A percentile compares a stretch with the other conserved stretches of the same genome.
Evolutionary conservation across 2,329 filamentous ascomycete species (phyloP).

Genomic region (Penicillium sp.): DNA sequence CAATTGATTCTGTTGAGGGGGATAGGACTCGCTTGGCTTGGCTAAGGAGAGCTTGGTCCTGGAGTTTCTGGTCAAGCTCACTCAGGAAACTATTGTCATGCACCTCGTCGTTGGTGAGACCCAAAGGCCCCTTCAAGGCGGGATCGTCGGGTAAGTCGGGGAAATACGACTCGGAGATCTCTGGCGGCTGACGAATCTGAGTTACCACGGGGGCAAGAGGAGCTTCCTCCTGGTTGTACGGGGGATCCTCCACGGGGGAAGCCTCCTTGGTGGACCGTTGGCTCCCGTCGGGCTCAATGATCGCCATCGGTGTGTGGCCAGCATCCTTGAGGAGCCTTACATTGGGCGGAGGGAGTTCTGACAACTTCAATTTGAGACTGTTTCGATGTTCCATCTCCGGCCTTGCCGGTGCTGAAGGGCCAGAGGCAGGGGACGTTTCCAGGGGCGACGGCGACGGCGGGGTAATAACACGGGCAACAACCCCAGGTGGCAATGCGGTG

Average conservation of each 20-base stretch:
- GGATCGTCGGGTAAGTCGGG: constrained; percentile 43
- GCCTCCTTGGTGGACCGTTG: constrained; percentile 19
- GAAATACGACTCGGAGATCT: constrained; percentile 43
- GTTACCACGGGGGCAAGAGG: constrained; percentile 35
- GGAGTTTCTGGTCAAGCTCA: constrained; percentile 44
- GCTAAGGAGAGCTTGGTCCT: constrained; percentile 31
- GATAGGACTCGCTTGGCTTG: constrained; percentile 30
- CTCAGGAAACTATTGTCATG: constrained; percentile 43
- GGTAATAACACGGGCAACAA: constrained; percentile 45
- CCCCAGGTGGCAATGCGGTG: constrained; percentile 42
- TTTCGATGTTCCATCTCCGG: constrained; percentile 27
- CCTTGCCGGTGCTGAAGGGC: constrained; percentile 26
- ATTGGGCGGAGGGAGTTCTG: constrained; percentile 39
- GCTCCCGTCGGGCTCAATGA: constrained; percentile 37
- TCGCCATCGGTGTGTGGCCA: constrained; percentile 47
- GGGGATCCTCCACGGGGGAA: constrained; percentile 22
- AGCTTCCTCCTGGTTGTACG: constrained; percentile 26
- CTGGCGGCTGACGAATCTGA: constrained; percentile 34
- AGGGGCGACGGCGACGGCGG: constrained; percentile 36
- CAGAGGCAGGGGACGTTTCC: constrained; percentile 26
- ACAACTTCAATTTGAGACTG: constrained; percentile 36
- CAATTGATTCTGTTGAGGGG: constrained; percentile 22
- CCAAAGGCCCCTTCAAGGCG: constrained; percentile 44
- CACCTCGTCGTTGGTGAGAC: constrained; percentile 42
- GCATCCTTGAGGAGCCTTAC: constrained; percentile 42